Base-by-base conservation (phyloP, 2,329 filamentous ascomycete genomes). In the Monosporascus sp. region DNA sequence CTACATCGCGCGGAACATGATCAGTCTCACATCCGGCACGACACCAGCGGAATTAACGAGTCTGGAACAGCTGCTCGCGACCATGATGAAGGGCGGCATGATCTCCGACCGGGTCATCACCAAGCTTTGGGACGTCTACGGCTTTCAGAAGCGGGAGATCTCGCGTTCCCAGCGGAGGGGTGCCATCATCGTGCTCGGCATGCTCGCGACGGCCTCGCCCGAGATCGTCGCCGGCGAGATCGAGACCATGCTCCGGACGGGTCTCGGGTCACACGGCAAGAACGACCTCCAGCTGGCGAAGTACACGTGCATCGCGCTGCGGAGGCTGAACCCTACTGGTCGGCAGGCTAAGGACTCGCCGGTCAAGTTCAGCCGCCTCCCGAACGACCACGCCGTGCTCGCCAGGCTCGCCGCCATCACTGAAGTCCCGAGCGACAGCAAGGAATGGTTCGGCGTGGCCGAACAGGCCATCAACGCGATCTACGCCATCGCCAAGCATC, bases 1-100 rank as follows among this genome's bases (percentile, higher is more conserved):
- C 69, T 99, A 95, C 68, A 88, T 99, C 65, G 93, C 93, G 26
- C 85, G 92, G 57, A 99, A 97, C 72, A 99, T 99, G 93, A 97
- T 97, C 71, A 97, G 92, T 78, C 75, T 99, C 65, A 99, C 94
- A 0, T 97, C 96, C 70, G 93, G 92, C 27, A 92, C 93, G 1
- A 96, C 93, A 0, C 91, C 93, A 1, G 94, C 95, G 1, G 94
- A 99, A 69, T 76, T 99, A 52, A 99, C 94, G 0, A 97, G 91
- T 47, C 79, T 99, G 8, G 94, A 99, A 71, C 94, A 99, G 71
- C 79, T 99, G 3, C 79, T 99, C 7, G 91, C 90, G 57, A 97
- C 91, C 0, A 99, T 99, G 94, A 96, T 97, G 90, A 95, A 92
- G 72, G 86, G 87, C 38, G 90, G 91, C 16, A 82, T 92, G 69